Evolutionary conservation across 2,329 filamentous ascomycete species (phyloP).

Genomic region (Myriosclerotinia duriaeana): DNA sequence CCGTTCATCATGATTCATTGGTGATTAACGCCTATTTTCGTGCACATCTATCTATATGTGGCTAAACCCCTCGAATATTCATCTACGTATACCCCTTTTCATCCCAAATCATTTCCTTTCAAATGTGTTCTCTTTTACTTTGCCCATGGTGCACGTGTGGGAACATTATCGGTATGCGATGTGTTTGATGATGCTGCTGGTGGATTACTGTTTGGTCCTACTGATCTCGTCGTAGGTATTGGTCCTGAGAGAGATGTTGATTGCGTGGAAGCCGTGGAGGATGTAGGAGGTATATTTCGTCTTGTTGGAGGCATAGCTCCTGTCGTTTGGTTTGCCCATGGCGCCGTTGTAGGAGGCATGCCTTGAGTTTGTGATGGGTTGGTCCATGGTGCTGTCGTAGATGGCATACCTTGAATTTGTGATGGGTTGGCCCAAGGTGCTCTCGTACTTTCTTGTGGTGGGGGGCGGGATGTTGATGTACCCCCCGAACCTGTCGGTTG

Average conservation of each 20-base stretch:
- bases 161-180: constrained; percentile 27
- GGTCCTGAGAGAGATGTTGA: constrained; percentile 32
- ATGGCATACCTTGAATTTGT: constrained; percentile 27
- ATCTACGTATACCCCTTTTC: neutral
- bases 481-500: constrained; percentile 46
- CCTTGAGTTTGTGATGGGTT: constrained; percentile 28
- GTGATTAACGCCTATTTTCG: neutral
- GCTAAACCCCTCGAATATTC: neutral
- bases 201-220: constrained; percentile 25
- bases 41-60: constrained; percentile 2
- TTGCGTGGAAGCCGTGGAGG: constrained; percentile 23
- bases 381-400: constrained; percentile 13
- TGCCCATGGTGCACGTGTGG: constrained; percentile 45
- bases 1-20: neutral
- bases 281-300: constrained; percentile 9
- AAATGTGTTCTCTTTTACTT: neutral
- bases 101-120: too few relatives aligned
- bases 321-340: constrained; percentile 35
- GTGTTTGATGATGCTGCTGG: neutral
- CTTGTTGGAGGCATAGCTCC: constrained; percentile 4
- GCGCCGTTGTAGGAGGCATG: constrained; percentile 25
- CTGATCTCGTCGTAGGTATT: constrained; percentile 38
- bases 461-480: constrained; percentile 28
- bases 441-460: constrained; percentile 34
- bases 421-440: constrained; percentile 34